A percentile compares a stretch with the other conserved stretches of the same genome.
phyloP scores from a whole-genome alignment of 108 stramenopile genomes.

The Pseudonitzschia multiseries region DNA sequence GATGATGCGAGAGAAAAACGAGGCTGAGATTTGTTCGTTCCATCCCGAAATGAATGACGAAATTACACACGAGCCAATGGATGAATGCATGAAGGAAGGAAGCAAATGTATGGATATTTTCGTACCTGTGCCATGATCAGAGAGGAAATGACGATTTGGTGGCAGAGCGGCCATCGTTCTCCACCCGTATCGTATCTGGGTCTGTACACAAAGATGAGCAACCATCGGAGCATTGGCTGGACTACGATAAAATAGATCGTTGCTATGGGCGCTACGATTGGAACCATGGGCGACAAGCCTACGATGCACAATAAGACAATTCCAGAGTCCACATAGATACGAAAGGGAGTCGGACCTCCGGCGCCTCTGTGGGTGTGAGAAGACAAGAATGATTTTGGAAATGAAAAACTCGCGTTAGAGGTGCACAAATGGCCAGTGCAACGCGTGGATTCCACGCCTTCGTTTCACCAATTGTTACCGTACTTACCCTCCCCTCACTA shows the following conservation, averaged over 20 bases:
- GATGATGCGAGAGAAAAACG: too few species aligned
- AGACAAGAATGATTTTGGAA: neutral
- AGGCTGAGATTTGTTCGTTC: too few species aligned
- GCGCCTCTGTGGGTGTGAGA: conserved; percentile 34
- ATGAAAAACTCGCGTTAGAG: neutral
- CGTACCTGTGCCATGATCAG: conserved; percentile 52
- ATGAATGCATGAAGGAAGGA: conserved; percentile 35
- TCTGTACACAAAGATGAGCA: conserved; percentile 80
- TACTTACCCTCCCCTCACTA: conserved; percentile 31
- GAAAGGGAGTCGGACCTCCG: conserved; percentile 77
- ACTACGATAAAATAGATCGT: conserved; percentile 67
- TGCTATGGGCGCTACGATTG: conserved; percentile 69
- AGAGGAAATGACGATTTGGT: conserved; percentile 67
- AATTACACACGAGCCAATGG: neutral
- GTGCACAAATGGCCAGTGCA: neutral
- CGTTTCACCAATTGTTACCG: neutral
- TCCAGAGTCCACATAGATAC: conserved; percentile 84
- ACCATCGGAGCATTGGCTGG: conserved; percentile 65
- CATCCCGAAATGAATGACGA: too few species aligned
- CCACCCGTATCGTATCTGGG: conserved; percentile 52
- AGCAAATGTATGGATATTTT: too few species aligned
- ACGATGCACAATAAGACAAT: conserved; percentile 74
- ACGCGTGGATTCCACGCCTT: neutral
- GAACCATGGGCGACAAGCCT: conserved; percentile 68
- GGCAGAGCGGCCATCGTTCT: conserved; percentile 75